A percentile compares a stretch with the other conserved stretches of the same genome.
Evolutionary conservation across 1,284 basidiomycete genomes (phyloP).

Genomic region (Vanrija sp.): DNA sequence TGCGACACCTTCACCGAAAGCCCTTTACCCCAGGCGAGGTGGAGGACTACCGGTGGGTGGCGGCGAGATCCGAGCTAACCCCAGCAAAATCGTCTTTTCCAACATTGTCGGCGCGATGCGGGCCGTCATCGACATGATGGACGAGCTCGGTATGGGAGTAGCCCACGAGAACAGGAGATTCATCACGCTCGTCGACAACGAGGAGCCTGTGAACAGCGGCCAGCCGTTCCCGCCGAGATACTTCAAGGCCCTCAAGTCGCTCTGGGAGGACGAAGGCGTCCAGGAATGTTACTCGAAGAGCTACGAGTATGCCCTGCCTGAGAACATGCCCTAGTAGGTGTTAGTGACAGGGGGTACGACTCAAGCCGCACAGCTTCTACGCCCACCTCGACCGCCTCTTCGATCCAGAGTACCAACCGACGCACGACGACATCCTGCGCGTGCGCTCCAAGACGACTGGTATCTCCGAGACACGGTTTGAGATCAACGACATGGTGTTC

Average conservation of each 20-base stretch:
- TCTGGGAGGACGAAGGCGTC: conserved; percentile 76
- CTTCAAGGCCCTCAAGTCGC: conserved; percentile 60
- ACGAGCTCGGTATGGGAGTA: conserved; percentile 75
- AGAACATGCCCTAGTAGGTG: conserved; percentile 63
- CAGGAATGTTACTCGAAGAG: conserved; percentile 68
- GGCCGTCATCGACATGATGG: conserved; percentile 79
- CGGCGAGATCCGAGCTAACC: too few species aligned
- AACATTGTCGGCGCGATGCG: conserved; percentile 84
- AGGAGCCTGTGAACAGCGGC: conserved; percentile 68
- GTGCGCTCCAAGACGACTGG: conserved; percentile 73
- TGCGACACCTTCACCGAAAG: conserved; percentile 44
- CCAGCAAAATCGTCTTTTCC: conserved; percentile 80
- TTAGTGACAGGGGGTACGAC: conserved; percentile 34
- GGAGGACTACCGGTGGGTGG: conserved; percentile 38
- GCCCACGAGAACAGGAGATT: conserved; percentile 56
- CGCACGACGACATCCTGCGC: conserved; percentile 75
- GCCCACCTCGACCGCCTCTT: conserved; percentile 75
- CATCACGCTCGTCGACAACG: conserved; percentile 63
- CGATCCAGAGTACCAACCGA: conserved; percentile 63
- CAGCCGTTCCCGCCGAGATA: conserved; percentile 69
- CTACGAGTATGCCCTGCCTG: conserved; percentile 81
- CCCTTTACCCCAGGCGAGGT: conserved; percentile 39
- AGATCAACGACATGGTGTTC: conserved; percentile 45
- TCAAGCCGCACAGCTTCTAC: conserved; percentile 61
- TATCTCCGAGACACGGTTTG: conserved; percentile 88